Conservation (phyloP, 2,329 filamentous ascomycete species). For the Colletotrichum australisinense region DNA sequence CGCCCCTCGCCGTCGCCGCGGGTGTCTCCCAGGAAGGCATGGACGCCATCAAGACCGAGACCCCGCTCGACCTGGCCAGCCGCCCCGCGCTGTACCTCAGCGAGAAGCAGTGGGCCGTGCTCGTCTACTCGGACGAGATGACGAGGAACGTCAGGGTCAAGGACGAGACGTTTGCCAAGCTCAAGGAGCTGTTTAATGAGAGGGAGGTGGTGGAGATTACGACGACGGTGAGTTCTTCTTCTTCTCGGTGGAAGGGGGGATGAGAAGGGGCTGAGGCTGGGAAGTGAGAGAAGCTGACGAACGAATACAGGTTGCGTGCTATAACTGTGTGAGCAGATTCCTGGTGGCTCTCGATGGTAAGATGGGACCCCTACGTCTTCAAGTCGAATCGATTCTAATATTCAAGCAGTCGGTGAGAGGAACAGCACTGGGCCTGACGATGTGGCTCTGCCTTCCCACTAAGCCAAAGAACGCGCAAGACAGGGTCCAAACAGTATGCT, state of each 20-base stretch:
- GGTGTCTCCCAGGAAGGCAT: slow-evolving; percentile 67
- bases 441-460: slow-evolving; percentile 46
- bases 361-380: slow-evolving; percentile 41
- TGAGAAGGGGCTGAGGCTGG: not conserved
- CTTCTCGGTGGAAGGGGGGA: not conserved
- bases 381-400: slow-evolving; percentile 40
- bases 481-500: not conserved
- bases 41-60: slow-evolving; percentile 52
- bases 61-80: slow-evolving; percentile 39
- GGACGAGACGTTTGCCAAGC: slow-evolving; percentile 73
- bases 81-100: slow-evolving; percentile 56
- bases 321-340: slow-evolving; percentile 89
- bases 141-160: slow-evolving; percentile 77
- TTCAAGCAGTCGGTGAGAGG: slow-evolving; percentile 63
- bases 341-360: slow-evolving; percentile 83
- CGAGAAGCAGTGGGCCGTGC: slow-evolving; percentile 73
- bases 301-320: slow-evolving; percentile 68
- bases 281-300: slow-evolving; percentile 34
- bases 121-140: slow-evolving; percentile 86
- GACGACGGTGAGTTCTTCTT: slow-evolving; percentile 66
- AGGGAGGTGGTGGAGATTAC: slow-evolving; percentile 85
- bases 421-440: slow-evolving; percentile 63
- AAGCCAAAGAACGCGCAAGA: slow-evolving; percentile 21
- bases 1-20: slow-evolving; percentile 71
- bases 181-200: slow-evolving; percentile 74